Evolutionary conservation across 2,329 filamentous ascomycete species (phyloP).

Genomic region (Talaromyces islandicus): DNA sequence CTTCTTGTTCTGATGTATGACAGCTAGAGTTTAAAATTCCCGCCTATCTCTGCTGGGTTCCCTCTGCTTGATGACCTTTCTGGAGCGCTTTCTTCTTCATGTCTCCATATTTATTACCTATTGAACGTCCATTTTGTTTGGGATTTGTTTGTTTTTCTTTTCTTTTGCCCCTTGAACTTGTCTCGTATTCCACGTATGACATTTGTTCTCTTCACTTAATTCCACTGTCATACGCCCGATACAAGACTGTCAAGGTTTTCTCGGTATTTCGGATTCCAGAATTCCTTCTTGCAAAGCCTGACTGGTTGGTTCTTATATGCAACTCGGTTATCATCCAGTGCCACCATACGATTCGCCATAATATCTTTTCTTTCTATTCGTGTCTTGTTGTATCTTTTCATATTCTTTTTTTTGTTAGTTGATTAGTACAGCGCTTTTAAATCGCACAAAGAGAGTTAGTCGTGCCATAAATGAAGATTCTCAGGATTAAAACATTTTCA

Average conservation of each 20-base stretch:
- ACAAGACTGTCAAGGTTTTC: background rate
- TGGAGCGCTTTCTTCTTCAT: slow-evolving; percentile 2
- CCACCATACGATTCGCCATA: background rate
- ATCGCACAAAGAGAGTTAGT: background rate
- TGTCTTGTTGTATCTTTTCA: background rate
- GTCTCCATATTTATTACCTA: background rate
- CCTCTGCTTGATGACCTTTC: background rate
- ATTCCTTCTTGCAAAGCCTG: background rate
- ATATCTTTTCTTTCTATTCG: background rate
- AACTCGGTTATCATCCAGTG: background rate
- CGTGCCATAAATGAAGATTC: background rate
- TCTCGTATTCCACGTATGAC: background rate
- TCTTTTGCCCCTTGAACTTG: background rate
- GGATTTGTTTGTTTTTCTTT: background rate
- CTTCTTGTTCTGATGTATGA: slow-evolving; percentile 72
- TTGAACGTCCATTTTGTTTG: background rate
- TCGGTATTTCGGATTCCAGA: background rate
- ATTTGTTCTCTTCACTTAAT: background rate
- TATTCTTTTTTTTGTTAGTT: background rate
- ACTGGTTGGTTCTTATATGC: background rate
- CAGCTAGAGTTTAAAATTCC: background rate
- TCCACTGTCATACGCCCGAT: background rate
- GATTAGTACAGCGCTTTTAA: background rate
- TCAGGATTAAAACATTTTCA: background rate
- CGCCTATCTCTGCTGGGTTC: slow-evolving; percentile 3